Evolutionary conservation across 1,284 basidiomycete genomes (phyloP), one percentile per base, ranked within the genome.

Genomic region (Vanrija sp.): DNA sequence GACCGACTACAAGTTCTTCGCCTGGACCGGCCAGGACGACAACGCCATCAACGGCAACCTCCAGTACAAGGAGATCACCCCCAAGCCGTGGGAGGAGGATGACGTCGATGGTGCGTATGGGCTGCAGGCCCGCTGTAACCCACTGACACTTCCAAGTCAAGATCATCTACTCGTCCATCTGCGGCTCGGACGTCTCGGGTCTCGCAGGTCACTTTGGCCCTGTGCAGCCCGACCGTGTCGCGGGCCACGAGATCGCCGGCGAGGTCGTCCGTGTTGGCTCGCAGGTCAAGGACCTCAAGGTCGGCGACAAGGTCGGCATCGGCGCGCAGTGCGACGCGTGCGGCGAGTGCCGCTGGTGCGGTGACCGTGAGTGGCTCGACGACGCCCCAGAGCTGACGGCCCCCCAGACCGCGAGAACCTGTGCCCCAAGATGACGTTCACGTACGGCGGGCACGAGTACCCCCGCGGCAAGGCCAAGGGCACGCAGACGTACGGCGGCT

Each of bases 271-370:
- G 51, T 12, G 66, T 60, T 12, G 71, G 71, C 6, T 54, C 61
- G 8, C 49, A 65, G 21, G 60, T 61, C n/a, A 48, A 55, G 40
- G 45, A 60, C 46, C 39, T 65, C 60, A 69, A 70, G 53, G 66
- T 66, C 26, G 80, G 80, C 46, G 78, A 80, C 60, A 62, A 76
- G 6, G 79, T 76, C 46, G 80, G 80, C 50, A 74, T 82, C 25
- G 80, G 80, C 25, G 80, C 80, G 1, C 80, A 81, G 64, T 75
- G 72, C 53, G 78, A 78, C 60, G 68, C 64, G 16, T 79, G 78
- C 64, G 55, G 66, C 45, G 60, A 71, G 52, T 81, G 80, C 63
- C 52, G 58, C 6, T 69, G 72, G 15, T 82, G 80, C 71, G 66
- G 73, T 45, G 63, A 65, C 16, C 63, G 76, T 34, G 34, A 34